Conservation (phyloP, 805 yeast genomes). For the Kodamaea kakaduensis region DNA sequence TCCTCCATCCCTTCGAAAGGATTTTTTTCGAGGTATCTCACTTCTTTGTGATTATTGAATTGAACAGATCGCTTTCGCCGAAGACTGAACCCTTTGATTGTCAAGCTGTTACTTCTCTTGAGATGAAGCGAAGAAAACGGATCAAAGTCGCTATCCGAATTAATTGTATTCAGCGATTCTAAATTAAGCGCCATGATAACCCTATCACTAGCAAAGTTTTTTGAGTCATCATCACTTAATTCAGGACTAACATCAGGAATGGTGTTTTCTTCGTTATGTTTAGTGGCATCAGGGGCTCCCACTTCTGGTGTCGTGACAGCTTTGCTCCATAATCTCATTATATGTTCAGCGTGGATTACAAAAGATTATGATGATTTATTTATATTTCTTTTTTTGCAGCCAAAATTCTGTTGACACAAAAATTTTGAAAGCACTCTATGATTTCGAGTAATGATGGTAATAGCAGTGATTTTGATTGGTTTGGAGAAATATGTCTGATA, state of each 20-base stretch:
- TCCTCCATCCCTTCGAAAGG: no score
- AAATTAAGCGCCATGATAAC: constrained; percentile 2
- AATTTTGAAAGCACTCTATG: not conserved
- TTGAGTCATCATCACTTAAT: no score
- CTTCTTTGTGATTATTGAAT: constrained; percentile 2
- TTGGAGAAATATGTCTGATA: constrained; percentile 6
- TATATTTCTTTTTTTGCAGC: constrained; percentile 1
- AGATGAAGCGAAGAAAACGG: constrained; percentile 12
- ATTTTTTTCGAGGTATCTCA: constrained; percentile 1
- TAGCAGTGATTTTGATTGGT: constrained; percentile 2
- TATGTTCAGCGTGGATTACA: no score
- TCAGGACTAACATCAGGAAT: no score
- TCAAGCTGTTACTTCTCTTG: constrained; percentile 10
- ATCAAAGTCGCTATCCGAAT: constrained; percentile 12
- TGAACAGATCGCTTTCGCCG: constrained; percentile 5
- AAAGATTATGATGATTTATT: no score
- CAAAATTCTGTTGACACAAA: constrained; percentile 2
- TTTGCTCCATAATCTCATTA: no score
- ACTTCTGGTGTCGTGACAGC: no score
- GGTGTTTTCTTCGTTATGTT: no score
- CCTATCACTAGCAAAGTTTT: no score
- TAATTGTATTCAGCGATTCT: not conserved
- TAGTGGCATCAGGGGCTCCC: no score
- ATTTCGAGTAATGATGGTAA: not conserved
- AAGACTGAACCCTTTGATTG: constrained; percentile 1